Conservation (phyloP, 2,329 filamentous ascomycete genomes). For the Pseudocercospora ulei region DNA sequence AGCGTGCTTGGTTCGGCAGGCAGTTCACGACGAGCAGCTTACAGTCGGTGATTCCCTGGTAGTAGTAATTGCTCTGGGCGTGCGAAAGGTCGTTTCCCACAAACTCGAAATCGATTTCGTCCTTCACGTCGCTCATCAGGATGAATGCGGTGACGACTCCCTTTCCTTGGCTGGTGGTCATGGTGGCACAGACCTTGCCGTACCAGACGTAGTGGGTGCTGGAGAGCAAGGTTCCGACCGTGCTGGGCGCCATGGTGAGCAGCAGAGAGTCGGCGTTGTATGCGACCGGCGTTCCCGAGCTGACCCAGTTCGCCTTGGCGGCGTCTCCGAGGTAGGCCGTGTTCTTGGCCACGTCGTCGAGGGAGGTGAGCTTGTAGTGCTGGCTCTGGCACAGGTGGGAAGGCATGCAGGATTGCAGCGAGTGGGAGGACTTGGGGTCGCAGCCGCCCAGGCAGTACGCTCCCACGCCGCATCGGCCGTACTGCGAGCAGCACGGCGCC, state of each 20-base stretch:
- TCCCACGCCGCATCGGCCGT: slow-evolving; percentile 83
- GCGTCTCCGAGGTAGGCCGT: slow-evolving; percentile 79
- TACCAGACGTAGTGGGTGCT: slow-evolving; percentile 92
- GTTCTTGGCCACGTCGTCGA: slow-evolving; percentile 61
- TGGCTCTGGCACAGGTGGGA: slow-evolving; percentile 69
- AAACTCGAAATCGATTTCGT: slow-evolving; percentile 97
- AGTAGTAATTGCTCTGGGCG: slow-evolving; percentile 95
- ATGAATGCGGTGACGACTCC: slow-evolving; percentile 98
- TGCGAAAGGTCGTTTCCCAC: slow-evolving; percentile 66
- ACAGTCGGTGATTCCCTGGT: slow-evolving; percentile 87
- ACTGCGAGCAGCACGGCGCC: slow-evolving; percentile 46
- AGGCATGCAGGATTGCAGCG: slow-evolving; percentile 74
- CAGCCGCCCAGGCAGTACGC: slow-evolving; percentile 95
- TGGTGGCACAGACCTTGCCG: slow-evolving; percentile 73
- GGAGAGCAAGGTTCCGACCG: slow-evolving; percentile 77
- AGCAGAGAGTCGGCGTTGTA: slow-evolving; percentile 59
- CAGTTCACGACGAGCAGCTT: slow-evolving; percentile 40
- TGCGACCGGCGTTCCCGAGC: slow-evolving; percentile 61
- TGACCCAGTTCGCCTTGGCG: slow-evolving; percentile 73
- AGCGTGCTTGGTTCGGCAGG: slow-evolving; percentile 14
- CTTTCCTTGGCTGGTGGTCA: slow-evolving; percentile 72
- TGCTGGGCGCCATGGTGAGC: slow-evolving; percentile 79
- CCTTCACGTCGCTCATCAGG: slow-evolving; percentile 86
- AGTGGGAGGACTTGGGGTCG: slow-evolving; percentile 74
- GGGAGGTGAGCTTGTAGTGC: slow-evolving; percentile 61